Percentiles rank a stretch among this genome's conserved stretches.
Evolutionary conservation across 306 rosid species (phyloP).

Genomic region (Astragalus glycyphyllos): DNA sequence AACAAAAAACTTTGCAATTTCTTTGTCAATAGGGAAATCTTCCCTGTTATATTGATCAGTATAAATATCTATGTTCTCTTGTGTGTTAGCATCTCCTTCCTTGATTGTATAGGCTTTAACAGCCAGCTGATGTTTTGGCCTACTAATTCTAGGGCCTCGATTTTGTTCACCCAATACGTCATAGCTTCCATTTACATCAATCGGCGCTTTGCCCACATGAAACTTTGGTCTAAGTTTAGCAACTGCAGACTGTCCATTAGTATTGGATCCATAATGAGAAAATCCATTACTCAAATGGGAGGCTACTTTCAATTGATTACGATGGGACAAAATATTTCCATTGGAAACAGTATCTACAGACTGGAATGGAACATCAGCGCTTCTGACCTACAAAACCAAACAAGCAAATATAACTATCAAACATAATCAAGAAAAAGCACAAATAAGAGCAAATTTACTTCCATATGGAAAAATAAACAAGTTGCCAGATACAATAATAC

Average conservation of each 20-base stretch:
- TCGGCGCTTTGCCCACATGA: slow-evolving; percentile 56
- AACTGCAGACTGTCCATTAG: slow-evolving; percentile 56
- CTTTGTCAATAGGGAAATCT: slow-evolving; percentile 65
- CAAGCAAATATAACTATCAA: slow-evolving; percentile 20
- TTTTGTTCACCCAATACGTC: slow-evolving; percentile 86
- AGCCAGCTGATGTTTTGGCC: slow-evolving; percentile 64
- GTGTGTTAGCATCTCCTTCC: slow-evolving; percentile 69
- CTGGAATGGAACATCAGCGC: slow-evolving; percentile 55
- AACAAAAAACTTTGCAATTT: slow-evolving; percentile 76
- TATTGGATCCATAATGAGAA: slow-evolving; percentile 67
- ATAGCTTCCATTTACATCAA: slow-evolving; percentile 55
- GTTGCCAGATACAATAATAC: slow-evolving; percentile 5
- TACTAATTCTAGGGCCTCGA: slow-evolving; percentile 81
- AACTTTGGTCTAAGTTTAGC: slow-evolving; percentile 66
- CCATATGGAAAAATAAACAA: slow-evolving; percentile 29
- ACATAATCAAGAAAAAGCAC: background rate
- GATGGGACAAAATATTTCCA: slow-evolving; percentile 62
- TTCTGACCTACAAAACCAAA: slow-evolving; percentile 58
- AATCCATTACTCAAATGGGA: slow-evolving; percentile 51
- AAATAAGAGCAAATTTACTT: background rate
- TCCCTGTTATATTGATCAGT: slow-evolving; percentile 88
- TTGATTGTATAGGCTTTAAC: slow-evolving; percentile 71
- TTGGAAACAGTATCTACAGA: slow-evolving; percentile 56
- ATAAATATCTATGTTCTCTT: slow-evolving; percentile 69
- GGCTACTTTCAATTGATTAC: slow-evolving; percentile 61